Percentiles rank a stretch among this genome's conserved stretches.
Evolutionary conservation across 2,329 filamentous ascomycete genomes (phyloP).

Genomic region (Rasamsonia emersonii): DNA sequence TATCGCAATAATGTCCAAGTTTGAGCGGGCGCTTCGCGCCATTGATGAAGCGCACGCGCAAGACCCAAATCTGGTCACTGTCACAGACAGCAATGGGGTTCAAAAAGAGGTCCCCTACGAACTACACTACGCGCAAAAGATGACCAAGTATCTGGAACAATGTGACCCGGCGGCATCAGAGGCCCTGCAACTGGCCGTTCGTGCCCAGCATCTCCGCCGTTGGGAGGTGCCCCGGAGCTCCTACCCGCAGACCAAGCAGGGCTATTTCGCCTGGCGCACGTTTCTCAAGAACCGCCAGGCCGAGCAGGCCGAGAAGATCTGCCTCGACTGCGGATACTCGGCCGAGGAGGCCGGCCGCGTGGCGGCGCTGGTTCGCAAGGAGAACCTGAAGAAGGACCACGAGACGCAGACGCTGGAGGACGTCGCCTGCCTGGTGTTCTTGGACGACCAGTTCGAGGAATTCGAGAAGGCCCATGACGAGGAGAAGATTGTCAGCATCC

Average conservation of each 20-base stretch:
- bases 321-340: slow-evolving; percentile 42
- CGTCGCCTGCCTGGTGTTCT: slow-evolving; percentile 76
- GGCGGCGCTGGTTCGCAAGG: slow-evolving; percentile 67
- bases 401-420: slow-evolving; percentile 70
- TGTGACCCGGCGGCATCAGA: slow-evolving; percentile 56
- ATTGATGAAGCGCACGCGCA: slow-evolving; percentile 66
- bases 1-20: slow-evolving; percentile 21
- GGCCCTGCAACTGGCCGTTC: slow-evolving; percentile 63
- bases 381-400: slow-evolving; percentile 50
- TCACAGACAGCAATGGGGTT: slow-evolving; percentile 35
- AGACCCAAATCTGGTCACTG: slow-evolving; percentile 53
- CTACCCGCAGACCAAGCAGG: slow-evolving; percentile 65
- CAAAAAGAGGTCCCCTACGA: slow-evolving; percentile 56
- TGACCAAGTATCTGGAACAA: slow-evolving; percentile 62
- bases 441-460: slow-evolving; percentile 77
- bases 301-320: slow-evolving; percentile 49
- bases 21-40: slow-evolving; percentile 47
- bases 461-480: slow-evolving; percentile 69
- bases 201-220: slow-evolving; percentile 75
- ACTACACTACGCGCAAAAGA: slow-evolving; percentile 71
- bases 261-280: slow-evolving; percentile 73
- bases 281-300: slow-evolving; percentile 66
- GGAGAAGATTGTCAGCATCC: slow-evolving; percentile 63
- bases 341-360: slow-evolving; percentile 52
- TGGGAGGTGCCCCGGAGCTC: slow-evolving; percentile 71